These are phyloP conservation scores for Gentiana dahurica DNA, from an alignment of 257 asterid genomes.

Conservation along the genomic window DNA sequence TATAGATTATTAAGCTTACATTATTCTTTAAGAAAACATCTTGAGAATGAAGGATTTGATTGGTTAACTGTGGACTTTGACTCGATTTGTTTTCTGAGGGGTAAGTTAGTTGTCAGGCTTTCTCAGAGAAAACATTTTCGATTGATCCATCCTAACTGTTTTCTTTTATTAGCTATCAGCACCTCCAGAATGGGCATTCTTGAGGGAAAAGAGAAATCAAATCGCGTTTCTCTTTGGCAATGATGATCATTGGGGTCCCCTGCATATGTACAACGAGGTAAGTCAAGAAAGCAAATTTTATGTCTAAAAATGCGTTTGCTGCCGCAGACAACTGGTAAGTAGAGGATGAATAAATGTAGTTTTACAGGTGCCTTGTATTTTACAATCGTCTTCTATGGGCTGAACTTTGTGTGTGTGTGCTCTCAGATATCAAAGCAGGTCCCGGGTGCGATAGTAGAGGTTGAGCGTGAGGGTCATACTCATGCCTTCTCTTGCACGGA, in stretches of 20 bases:
- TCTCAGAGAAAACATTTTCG: too few species aligned
- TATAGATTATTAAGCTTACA: too few species aligned
- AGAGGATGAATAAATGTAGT: too few species aligned
- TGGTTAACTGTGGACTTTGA: too few species aligned
- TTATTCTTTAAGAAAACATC: too few species aligned
- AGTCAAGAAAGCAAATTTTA: background rate
- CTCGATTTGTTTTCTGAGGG: background rate
- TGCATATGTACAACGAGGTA: conserved; percentile 78
- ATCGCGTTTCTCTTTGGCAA: conserved; percentile 66
- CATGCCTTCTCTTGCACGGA: conserved; percentile 84
- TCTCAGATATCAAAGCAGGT: conserved; percentile 49
- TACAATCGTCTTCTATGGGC: too few species aligned
- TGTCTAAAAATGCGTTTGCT: too few species aligned
- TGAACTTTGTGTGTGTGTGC: background rate
- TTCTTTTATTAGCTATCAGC: conserved; percentile 38
- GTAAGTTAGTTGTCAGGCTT: background rate
- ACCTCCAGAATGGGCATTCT: conserved; percentile 62
- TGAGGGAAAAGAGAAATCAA: conserved; percentile 44
- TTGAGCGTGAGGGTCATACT: conserved; percentile 59
- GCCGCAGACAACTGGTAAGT: too few species aligned
- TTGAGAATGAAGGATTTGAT: too few species aligned
- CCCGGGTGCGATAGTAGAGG: conserved; percentile 28
- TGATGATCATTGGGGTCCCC: conserved; percentile 96
- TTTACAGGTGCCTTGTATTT: too few species aligned
- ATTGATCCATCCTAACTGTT: conserved; percentile 1